These are phyloP conservation scores for Polychytrium aggregatum DNA, from an alignment of 192 early-diverging fungal genomes.

Conservation along the genomic window DNA sequence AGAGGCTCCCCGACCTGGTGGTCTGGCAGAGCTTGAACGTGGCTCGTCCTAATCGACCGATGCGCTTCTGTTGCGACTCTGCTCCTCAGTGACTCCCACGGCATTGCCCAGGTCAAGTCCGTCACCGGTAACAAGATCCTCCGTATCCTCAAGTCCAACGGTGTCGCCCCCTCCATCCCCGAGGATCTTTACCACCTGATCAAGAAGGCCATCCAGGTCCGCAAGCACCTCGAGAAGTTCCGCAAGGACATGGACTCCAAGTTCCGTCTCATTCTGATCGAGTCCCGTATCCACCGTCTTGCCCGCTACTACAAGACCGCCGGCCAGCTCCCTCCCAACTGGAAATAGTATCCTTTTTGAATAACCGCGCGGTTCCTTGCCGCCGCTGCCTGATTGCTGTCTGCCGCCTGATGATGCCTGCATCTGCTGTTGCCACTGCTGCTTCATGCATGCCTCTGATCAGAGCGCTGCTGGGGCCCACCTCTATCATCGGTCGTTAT, in stretches of 20 bases:
- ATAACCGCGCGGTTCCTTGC: too few relatives aligned
- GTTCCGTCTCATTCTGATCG: slow-evolving; percentile 97
- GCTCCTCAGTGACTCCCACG: slow-evolving; percentile 95
- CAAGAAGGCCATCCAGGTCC: slow-evolving; percentile 98
- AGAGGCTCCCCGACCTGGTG: too few relatives aligned
- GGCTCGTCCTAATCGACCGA: too few relatives aligned
- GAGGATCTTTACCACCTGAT: slow-evolving; percentile 99
- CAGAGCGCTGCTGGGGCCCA: too few relatives aligned
- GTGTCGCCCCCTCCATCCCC: slow-evolving; percentile 88
- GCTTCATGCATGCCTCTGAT: too few relatives aligned
- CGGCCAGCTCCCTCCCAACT: slow-evolving; percentile 92
- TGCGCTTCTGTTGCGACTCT: too few relatives aligned
- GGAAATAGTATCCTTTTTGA: slow-evolving; percentile 84
- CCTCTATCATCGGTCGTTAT: too few relatives aligned
- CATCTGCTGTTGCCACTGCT: too few relatives aligned
- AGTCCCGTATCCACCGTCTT: slow-evolving; percentile 97
- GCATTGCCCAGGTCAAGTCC: slow-evolving; percentile 90
- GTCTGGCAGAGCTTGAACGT: too few relatives aligned
- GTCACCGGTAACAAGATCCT: slow-evolving; percentile 99
- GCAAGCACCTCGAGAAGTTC: slow-evolving; percentile 98
- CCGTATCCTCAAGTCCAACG: slow-evolving; percentile 96
- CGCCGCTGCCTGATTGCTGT: too few relatives aligned
- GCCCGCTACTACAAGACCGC: slow-evolving; percentile 97
- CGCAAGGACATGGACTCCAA: slow-evolving; percentile 98
- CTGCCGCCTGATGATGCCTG: too few relatives aligned